Percentiles rank a stretch among this genome's conserved stretches.
phyloP scores from a whole-genome alignment of 2,329 filamentous ascomycete species.

The Tolypocladium sp. region DNA sequence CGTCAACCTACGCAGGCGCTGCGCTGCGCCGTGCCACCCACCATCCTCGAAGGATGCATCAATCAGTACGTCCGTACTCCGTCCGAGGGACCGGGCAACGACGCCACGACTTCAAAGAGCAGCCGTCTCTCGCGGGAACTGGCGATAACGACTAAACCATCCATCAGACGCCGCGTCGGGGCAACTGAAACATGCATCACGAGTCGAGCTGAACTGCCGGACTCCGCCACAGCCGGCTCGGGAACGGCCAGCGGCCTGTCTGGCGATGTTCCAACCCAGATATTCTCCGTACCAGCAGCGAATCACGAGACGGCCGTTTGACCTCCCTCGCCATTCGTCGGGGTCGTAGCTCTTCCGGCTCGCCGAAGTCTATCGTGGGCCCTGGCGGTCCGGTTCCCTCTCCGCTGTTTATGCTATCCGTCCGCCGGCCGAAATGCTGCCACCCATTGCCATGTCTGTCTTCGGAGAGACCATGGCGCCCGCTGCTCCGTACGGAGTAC shows the following conservation, averaged over 20 bases:
- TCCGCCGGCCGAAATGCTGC: not conserved
- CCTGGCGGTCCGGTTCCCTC: no score
- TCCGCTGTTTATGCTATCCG: not conserved
- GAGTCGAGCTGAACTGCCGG: not conserved
- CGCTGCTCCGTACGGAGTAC: no score
- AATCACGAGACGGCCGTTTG: not conserved
- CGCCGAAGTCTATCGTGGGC: not conserved
- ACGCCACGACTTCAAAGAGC: no score
- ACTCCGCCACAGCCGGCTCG: not conserved
- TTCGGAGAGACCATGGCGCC: not conserved
- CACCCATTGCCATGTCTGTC: not conserved
- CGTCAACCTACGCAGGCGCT: not conserved
- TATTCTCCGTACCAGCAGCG: not conserved
- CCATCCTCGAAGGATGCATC: not conserved
- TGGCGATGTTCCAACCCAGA: not conserved
- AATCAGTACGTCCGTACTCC: no score
- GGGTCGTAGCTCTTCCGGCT: not conserved
- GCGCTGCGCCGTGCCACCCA: not conserved
- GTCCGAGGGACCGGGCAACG: no score
- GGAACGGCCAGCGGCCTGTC: not conserved
- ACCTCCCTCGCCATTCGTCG: not conserved
- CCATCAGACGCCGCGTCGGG: not conserved
- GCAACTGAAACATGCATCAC: not conserved
- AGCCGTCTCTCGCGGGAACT: no score
- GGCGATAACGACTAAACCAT: not conserved